Evolutionary conservation across 2,329 filamentous ascomycete genomes (phyloP).

Genomic region (Elsinoe ampelina): DNA sequence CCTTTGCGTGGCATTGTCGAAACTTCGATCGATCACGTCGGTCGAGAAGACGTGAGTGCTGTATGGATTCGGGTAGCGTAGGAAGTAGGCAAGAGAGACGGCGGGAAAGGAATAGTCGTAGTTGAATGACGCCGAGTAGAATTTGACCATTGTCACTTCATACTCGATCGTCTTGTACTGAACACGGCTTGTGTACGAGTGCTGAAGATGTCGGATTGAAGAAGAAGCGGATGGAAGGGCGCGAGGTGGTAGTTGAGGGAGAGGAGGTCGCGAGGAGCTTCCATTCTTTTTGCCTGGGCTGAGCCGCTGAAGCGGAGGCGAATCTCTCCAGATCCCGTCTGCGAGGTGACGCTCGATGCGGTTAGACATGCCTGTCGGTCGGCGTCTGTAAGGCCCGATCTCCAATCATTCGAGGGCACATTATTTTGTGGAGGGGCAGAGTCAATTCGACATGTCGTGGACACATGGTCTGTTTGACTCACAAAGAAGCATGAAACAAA

Average conservation of each 20-base stretch:
- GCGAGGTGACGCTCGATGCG: conserved; percentile 4
- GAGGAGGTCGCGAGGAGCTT: conserved; percentile 3
- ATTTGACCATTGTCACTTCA: conserved; percentile 39
- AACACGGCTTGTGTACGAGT: conserved; percentile 1
- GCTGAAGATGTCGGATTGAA: neutral
- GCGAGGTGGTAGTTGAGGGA: conserved; percentile 4
- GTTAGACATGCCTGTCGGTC: conserved; percentile 1
- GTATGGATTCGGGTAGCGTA: conserved; percentile 81
- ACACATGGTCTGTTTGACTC: conserved; percentile 1
- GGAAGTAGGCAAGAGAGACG: conserved; percentile 81
- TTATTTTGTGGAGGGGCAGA: conserved; percentile 8
- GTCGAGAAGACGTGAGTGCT: conserved; percentile 73
- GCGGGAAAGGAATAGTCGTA: conserved; percentile 77
- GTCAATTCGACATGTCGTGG: conserved; percentile 7
- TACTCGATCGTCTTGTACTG: neutral
- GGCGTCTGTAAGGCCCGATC: neutral
- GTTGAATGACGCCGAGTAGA: conserved; percentile 51
- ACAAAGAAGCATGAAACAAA: neutral
- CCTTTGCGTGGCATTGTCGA: conserved; percentile 64
- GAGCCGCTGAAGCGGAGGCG: conserved; percentile 6
- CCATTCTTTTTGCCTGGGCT: conserved; percentile 1
- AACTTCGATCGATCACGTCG: conserved; percentile 66
- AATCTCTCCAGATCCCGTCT: conserved; percentile 13
- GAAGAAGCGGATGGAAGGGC: neutral
- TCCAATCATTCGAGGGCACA: conserved; percentile 6